These are phyloP conservation scores for Paraconiothyrium brasiliense DNA, from an alignment of 2,329 filamentous ascomycete genomes.

Conservation along the genomic window DNA sequence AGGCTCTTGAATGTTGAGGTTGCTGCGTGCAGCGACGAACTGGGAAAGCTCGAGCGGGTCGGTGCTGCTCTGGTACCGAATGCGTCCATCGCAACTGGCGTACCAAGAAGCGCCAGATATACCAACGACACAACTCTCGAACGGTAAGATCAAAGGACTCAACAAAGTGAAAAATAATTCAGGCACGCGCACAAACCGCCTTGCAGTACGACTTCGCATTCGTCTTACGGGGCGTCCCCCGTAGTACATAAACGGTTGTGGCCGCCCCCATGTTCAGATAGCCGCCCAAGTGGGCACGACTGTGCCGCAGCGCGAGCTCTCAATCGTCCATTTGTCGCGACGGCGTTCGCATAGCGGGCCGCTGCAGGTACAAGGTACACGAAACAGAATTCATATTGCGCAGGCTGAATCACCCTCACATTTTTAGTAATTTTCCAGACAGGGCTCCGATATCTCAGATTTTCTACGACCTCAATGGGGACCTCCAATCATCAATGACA, in stretches of 20 bases:
- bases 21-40: neutral
- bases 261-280: slow-evolving; percentile 6
- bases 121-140: neutral
- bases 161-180: neutral
- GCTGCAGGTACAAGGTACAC: slow-evolving; percentile 10
- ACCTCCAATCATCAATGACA: neutral
- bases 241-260: neutral
- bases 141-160: neutral
- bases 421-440: neutral
- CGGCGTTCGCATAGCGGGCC: neutral
- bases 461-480: neutral
- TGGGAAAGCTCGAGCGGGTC: slow-evolving; percentile 9
- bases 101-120: neutral
- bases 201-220: slow-evolving; percentile 1
- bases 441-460: neutral
- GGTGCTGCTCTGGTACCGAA: neutral
- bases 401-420: neutral
- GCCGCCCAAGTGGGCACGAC: slow-evolving; percentile 9
- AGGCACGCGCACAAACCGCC: neutral
- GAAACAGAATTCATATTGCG: slow-evolving; percentile 9
- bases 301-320: slow-evolving; percentile 16
- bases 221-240: neutral
- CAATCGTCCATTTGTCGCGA: slow-evolving; percentile 12
- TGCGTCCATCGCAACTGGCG: neutral
- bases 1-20: neutral